Percentiles rank a stretch among this genome's conserved stretches.
phyloP scores from a whole-genome alignment of 1,284 basidiomycete species.

The Cutaneotrichosporon cavernicola region DNA sequence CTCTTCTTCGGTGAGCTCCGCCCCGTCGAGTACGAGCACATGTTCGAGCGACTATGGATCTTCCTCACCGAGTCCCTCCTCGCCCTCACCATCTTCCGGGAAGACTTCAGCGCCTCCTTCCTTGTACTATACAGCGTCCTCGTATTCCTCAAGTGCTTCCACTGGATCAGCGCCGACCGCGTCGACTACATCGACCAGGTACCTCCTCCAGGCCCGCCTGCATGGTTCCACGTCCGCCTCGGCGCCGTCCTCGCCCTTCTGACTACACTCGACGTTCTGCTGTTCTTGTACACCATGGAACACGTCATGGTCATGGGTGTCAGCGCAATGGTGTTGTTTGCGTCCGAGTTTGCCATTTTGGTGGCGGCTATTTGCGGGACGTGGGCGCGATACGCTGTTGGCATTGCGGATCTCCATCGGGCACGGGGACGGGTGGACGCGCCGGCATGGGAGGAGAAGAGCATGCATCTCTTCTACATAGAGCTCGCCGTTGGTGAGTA shows the following conservation, averaged over 20 bases:
- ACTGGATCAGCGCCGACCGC: conserved; percentile 91
- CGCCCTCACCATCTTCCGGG: conserved; percentile 91
- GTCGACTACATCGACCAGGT: conserved; percentile 99
- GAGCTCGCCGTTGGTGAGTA: conserved; percentile 79
- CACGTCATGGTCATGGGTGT: conserved; percentile 59
- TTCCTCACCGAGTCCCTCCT: conserved; percentile 94
- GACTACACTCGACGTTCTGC: conserved; percentile 38
- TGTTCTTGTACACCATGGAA: conserved; percentile 42
- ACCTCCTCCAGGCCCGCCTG: conserved; percentile 76
- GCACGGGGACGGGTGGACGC: conserved; percentile 82
- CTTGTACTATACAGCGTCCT: conserved; percentile 87
- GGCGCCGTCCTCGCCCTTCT: conserved; percentile 53
- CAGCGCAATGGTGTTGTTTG: conserved; percentile 83
- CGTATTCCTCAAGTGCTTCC: conserved; percentile 94
- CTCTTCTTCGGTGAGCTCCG: conserved; percentile 91
- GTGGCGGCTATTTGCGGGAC: conserved; percentile 72
- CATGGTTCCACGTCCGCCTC: conserved; percentile 82
- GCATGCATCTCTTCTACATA: conserved; percentile 94
- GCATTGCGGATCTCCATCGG: conserved; percentile 74
- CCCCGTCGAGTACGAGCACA: conserved; percentile 86
- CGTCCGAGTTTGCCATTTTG: conserved; percentile 91
- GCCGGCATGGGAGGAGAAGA: conserved; percentile 95
- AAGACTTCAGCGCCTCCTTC: conserved; percentile 89
- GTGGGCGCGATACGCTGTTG: conserved; percentile 81
- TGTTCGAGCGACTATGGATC: conserved; percentile 96